Evolutionary conservation across 169 alveolate species (phyloP).

Genomic region (Plasmodium inui): DNA sequence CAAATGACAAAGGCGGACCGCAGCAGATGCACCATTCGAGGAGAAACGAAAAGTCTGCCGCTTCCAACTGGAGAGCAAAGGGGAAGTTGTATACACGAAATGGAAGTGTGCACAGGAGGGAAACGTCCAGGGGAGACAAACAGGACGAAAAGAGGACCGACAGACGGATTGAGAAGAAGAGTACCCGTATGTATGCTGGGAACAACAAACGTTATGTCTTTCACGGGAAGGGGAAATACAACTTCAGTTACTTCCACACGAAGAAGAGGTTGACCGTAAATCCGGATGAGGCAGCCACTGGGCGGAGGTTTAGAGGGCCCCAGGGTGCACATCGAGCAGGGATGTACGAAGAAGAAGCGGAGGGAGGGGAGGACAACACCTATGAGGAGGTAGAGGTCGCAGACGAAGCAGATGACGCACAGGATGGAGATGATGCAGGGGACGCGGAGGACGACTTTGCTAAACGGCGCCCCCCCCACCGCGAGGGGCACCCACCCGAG

Average conservation of each 20-base stretch:
- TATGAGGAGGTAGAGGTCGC: background rate
- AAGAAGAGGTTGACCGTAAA: constrained; percentile 4
- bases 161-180: background rate
- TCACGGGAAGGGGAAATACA: constrained; percentile 26
- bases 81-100: background rate
- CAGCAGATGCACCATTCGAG: background rate
- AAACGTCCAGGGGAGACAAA: background rate
- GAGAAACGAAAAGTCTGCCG: background rate
- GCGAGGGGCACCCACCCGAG: background rate
- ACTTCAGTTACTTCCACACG: constrained; percentile 51
- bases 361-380: background rate
- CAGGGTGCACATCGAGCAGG: background rate
- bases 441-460: background rate
- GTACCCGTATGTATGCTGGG: background rate
- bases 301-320: background rate
- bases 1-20: background rate
- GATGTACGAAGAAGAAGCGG: background rate
- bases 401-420: background rate
- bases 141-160: background rate
- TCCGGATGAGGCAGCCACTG: background rate
- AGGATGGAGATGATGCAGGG: background rate
- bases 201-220: background rate
- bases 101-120: background rate
- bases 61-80: background rate
- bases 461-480: background rate